Conservation (phyloP, 73 alveolate species). For the Tetrahymena thermophila region DNA sequence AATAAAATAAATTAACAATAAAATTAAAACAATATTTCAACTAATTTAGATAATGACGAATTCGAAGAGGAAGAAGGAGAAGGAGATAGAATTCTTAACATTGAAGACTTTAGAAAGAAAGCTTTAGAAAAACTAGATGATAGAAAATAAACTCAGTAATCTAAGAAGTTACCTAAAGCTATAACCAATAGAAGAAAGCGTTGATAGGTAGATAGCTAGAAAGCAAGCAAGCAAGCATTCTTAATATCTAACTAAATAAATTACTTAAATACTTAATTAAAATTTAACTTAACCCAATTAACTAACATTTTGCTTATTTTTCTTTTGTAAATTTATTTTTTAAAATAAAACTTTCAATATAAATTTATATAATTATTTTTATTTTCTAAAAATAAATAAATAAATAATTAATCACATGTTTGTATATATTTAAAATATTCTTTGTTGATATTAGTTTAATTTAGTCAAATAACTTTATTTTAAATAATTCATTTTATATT, state of each 20-base stretch:
- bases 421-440: no score
- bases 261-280: neutral
- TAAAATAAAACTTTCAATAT: neutral
- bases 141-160: neutral
- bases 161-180: neutral
- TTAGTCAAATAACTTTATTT: no score
- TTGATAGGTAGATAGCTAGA: neutral
- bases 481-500: no score
- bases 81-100: constrained; percentile 30
- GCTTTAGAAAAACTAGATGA: constrained; percentile 40
- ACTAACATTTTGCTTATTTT: neutral
- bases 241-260: no score
- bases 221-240: no score
- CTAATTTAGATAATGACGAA: neutral
- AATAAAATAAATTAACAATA: no score
- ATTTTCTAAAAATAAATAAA: no score
- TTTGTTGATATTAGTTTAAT: no score
- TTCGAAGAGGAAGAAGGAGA: constrained; percentile 40
- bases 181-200: neutral
- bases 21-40: no score
- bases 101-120: constrained; percentile 31
- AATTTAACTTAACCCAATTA: neutral
- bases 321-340: neutral
- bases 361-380: no score
- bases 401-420: no score